A percentile compares a stretch with the other conserved stretches of the same genome.
Conservation (phyloP, 495 filamentous ascomycete species). For the Pseudoneurospora amorphoporcata region DNA sequence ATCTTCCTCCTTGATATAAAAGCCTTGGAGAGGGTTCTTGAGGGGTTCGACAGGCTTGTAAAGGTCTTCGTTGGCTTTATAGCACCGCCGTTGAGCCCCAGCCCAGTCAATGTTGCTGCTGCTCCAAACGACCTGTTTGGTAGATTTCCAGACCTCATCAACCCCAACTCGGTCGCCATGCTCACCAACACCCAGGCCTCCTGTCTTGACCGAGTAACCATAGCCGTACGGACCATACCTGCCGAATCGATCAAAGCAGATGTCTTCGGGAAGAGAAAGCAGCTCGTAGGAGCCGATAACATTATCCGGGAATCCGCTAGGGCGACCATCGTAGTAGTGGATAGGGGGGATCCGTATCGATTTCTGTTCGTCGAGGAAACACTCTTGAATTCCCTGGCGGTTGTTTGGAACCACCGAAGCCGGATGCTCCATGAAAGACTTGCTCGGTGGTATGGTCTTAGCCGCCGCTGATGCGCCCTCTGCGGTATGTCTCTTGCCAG, state of each 20-base stretch:
- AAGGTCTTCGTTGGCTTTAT: slow-evolving; percentile 55
- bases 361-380: slow-evolving; percentile 59
- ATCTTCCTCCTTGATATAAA: slow-evolving; percentile 27
- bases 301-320: slow-evolving; percentile 70
- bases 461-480: slow-evolving; percentile 67
- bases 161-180: slow-evolving; percentile 68
- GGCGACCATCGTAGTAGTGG: slow-evolving; percentile 61
- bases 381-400: slow-evolving; percentile 48
- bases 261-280: slow-evolving; percentile 68
- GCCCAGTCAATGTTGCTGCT: slow-evolving; percentile 61
- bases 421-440: slow-evolving; percentile 57
- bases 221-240: slow-evolving; percentile 81
- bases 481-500: slow-evolving; percentile 1
- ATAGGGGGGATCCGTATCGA: slow-evolving; percentile 55
- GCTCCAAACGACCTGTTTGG: slow-evolving; percentile 60
- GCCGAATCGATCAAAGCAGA: slow-evolving; percentile 92
- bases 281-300: slow-evolving; percentile 74
- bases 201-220: slow-evolving; percentile 65
- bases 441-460: slow-evolving; percentile 58
- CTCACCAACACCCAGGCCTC: slow-evolving; percentile 70
- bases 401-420: slow-evolving; percentile 43
- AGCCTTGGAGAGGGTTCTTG: slow-evolving; percentile 30
- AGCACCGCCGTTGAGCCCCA: slow-evolving; percentile 59
- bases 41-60: slow-evolving; percentile 40
- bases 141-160: slow-evolving; percentile 60